Base-by-base conservation (phyloP, 768 basidiomycete species). In the Calocybe cyanea region DNA sequence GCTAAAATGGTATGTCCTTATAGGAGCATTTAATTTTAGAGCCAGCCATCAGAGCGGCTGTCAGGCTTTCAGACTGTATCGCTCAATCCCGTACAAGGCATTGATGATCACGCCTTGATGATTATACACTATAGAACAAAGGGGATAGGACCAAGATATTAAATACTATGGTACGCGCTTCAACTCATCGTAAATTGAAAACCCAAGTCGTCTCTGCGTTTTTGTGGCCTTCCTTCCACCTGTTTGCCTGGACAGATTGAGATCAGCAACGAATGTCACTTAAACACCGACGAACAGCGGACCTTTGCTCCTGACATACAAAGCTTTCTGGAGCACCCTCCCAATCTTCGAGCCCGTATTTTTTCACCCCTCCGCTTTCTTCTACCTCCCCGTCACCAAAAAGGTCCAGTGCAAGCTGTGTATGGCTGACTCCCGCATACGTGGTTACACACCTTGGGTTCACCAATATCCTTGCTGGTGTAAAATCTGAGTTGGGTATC, bases 361-460 rank as follows among this genome's bases (percentile, higher is more conserved):
- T 92, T 37, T 76, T 76, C 20, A 71, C 66, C 13, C 68, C 70
- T 14, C 33, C 68, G 60, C 34, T 41, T 31, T 43, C 46, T 19
- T 69, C 74, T 38, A 89, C 83, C 18, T 82, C 83, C n/a, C 81
- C 78, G 32, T 80, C 75, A 8, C 94, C 95, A 57, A 97, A 98
- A 55, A 99, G 66, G 64, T 97, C 94, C 36, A 90, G 65, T n/a
- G 95, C 94, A 28, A 99, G 77, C 64, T 92, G 90, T 17, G 94
- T 92, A 65, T 99, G 95, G 52, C 85, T 90, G 3, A 98, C 95
- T 3, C 95, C 96, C 0, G 95, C 95, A 61, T 99, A 99, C 17
- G 95, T 98, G 28, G 95, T 98, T 42, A 95, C 89, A 63, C 94
- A 98, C 13, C 94, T 81, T 4, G 95, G 95, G 59, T 98, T 98